These are phyloP conservation scores for Corylus americana DNA, from an alignment of 306 rosid genomes.

Conservation along the genomic window DNA sequence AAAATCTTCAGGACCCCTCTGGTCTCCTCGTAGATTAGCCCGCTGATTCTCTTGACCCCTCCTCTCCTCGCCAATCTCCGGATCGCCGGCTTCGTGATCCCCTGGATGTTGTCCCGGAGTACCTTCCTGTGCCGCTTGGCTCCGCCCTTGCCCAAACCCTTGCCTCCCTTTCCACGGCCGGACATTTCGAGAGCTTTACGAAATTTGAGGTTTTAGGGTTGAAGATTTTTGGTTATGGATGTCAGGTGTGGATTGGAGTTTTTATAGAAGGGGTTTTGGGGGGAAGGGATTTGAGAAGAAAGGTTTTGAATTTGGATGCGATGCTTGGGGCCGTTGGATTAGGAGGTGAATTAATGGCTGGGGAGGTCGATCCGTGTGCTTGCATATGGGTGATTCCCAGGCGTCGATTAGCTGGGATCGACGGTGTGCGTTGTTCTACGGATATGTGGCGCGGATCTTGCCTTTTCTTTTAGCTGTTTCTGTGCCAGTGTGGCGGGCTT, in stretches of 20 bases:
- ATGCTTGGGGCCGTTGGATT: not conserved
- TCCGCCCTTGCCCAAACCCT: conserved; percentile 44
- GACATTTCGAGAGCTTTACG: conserved; percentile 6
- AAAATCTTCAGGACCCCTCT: conserved; percentile 36
- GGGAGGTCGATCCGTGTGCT: conserved; percentile 5
- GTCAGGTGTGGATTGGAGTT: not conserved
- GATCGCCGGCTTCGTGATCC: conserved; percentile 42
- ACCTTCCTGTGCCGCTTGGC: conserved; percentile 43
- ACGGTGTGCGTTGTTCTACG: not conserved
- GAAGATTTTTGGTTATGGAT: not conserved
- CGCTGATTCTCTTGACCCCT: conserved; percentile 41
- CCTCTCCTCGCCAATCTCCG: conserved; percentile 37
- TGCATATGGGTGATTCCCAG: not conserved
- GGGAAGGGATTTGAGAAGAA: not conserved
- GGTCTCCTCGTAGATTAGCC: conserved; percentile 38
- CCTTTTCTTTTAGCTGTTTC: not conserved
- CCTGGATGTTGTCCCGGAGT: conserved; percentile 40
- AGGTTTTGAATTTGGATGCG: not conserved
- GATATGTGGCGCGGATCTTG: not conserved
- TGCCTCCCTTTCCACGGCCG: conserved; percentile 45
- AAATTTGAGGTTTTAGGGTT: not conserved
- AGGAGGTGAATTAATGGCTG: conserved; percentile 6
- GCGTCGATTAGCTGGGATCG: conserved; percentile 7
- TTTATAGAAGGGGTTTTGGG: not conserved
- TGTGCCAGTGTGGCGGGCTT: not conserved